Base-by-base conservation (phyloP, 75 land plant species). In the Selaginella moellendorffii region DNA sequence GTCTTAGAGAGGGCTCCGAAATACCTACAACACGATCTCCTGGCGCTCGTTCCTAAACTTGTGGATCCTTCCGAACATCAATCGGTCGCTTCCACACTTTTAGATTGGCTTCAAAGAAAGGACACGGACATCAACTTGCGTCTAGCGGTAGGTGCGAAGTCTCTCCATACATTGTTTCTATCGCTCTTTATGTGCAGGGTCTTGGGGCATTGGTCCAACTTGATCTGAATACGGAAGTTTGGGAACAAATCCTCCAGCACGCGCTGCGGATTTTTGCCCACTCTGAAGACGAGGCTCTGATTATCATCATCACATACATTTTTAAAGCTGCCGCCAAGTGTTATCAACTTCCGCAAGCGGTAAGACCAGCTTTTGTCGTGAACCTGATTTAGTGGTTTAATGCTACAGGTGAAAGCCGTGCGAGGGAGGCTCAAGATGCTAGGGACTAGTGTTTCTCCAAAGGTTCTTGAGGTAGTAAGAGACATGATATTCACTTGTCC, bases 321-420 rank as follows among this genome's bases (percentile, higher is more conserved):
- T 85, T 93, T 66, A 93, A 89, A 69, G 85, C 96, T 75, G 96
- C 96, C 66, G 61, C 86, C 22, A 79, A 86, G 24, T 89, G 96
- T 74, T 83, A 83, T 30, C 87, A 74, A 68, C 72, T 89, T 69
- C 69, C 83, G 59, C 79, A 73, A 80, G 90, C 90, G 51, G 96
- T 93, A 82, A 63, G 83, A 46, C 58, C 56, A 24, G 24, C 23
- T 56, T 65, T 52, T 24, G 61, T 63, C 9, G n/a, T 54, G 21
- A n/a, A n/a, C n/a, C n/a, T n/a, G n/a, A n/a, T n/a, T 14, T 5
- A 5, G 46, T 36, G 10, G 5, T 36, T 29, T 64, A 24, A 28
- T 28, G 14, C 26, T 76, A 54, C 69, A 93, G 98, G 90, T 72
- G 21, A 72, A 77, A 66, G 82, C 83, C 54, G 76, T 93, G 17